Base-by-base conservation (phyloP, 2,329 filamentous ascomycete genomes). In the Aspergillus fumigatiaffinis region DNA sequence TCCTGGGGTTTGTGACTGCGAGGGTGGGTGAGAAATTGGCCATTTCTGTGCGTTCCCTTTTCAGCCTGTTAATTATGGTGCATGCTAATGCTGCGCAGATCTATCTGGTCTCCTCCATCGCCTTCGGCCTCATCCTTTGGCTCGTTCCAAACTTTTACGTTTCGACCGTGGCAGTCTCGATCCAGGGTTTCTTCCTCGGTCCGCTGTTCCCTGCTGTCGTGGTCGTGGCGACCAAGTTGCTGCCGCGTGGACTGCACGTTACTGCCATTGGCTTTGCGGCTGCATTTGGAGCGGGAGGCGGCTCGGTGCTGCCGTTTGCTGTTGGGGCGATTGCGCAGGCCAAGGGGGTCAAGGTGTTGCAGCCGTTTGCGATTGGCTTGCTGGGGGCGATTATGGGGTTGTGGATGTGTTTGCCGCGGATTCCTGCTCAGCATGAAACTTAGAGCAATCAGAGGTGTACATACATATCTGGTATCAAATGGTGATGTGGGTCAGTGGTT, bases 201-300 rank as follows among this genome's bases (percentile, higher is more conserved):
- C 90, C 91, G 0, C 73, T 94, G 21, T 94, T 92, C 68, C 90
- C 90, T 0, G 88, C 87, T 1, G 88, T 84, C 0, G 82, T 94
- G 9, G 85, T 92, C 0, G 85, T 85, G 1, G 84, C 86, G 4
- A 91, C 89, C 0, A 92, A 90, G 64, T 77, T 94, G 3, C 78
- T 95, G 1, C 90, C 90, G 0, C 80, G 79, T 42, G 82, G 90
- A 58, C 77, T 91, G 26, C 91, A 95, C 66, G 88, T 94, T 46
- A 85, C 83, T n/a, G 86, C 87, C 0, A 90, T 95, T 60, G 90
- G 91, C 0, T 93, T 95, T 65, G 87, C 88, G 0, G 86, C 89
- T 0, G 90, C 90, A 0, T 86, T 93, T 70, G 91, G 91, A 2
- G 87, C 89, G 0, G 83, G 82, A 2, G 91, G 91, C 0, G 89